These are phyloP conservation scores for Aspergillus unguis DNA, from an alignment of 2,329 filamentous ascomycete genomes.

Conservation along the genomic window DNA sequence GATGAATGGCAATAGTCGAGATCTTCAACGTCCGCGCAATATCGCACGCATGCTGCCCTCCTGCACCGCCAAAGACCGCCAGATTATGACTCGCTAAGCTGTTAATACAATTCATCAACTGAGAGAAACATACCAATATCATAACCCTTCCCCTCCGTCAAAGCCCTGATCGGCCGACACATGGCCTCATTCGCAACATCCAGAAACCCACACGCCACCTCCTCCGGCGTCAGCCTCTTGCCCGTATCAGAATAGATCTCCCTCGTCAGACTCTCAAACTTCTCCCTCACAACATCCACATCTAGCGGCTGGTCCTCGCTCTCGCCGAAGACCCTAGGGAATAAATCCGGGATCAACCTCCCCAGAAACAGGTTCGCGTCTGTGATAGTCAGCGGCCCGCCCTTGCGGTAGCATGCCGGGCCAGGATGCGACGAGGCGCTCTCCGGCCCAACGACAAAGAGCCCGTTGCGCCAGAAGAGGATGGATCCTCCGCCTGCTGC, in stretches of 20 bases:
- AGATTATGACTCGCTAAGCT: constrained; percentile 68
- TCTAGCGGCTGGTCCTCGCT: constrained; percentile 83
- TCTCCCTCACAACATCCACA: constrained; percentile 67
- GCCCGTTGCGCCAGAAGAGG: constrained; percentile 81
- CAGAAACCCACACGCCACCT: constrained; percentile 42
- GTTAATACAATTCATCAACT: background rate
- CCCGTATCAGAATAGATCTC: constrained; percentile 52
- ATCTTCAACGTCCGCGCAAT: constrained; percentile 84
- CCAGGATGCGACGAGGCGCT: constrained; percentile 88
- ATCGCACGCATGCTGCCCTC: constrained; percentile 87
- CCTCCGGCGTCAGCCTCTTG: constrained; percentile 19
- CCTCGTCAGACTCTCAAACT: constrained; percentile 71
- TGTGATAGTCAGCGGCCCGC: constrained; percentile 83
- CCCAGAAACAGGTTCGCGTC: constrained; percentile 89
- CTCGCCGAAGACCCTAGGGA: constrained; percentile 92
- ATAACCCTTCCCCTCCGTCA: constrained; percentile 88
- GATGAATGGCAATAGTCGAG: constrained; percentile 78
- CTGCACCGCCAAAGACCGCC: constrained; percentile 87
- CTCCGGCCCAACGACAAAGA: constrained; percentile 90
- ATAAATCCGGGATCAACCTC: constrained; percentile 83
- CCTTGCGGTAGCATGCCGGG: constrained; percentile 91
- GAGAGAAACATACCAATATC: constrained; percentile 58
- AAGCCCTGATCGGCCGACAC: constrained; percentile 73
- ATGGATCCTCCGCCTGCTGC: constrained; percentile 70
- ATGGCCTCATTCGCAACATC: constrained; percentile 44